A percentile compares a stretch with the other conserved stretches of the same genome.
These are phyloP conservation scores for Hordeum marinum DNA, from an alignment of 176 grass and related monocot species.

Conservation along the genomic window DNA sequence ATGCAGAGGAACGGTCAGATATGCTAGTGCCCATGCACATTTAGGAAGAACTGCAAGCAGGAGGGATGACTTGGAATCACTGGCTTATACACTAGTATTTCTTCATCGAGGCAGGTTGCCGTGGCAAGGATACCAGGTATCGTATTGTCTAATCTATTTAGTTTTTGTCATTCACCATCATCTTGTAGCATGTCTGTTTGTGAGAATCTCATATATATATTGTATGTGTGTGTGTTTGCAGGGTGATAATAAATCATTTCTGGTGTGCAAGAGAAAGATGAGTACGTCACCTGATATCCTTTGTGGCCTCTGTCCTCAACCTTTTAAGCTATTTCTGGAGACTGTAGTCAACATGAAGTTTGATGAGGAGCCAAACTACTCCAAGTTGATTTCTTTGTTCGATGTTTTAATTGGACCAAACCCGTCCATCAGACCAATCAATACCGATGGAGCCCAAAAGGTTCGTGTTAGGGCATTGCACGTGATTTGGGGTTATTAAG, in stretches of 20 bases:
- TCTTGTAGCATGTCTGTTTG: conserved; percentile 1
- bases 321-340: conserved; percentile 78
- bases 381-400: conserved; percentile 84
- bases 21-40: conserved; percentile 88
- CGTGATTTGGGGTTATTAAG: neutral
- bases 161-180: neutral
- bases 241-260: conserved; percentile 93
- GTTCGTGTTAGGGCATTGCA: conserved; percentile 26
- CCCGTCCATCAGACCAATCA: conserved; percentile 76
- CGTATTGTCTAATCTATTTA: conserved; percentile 8
- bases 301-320: conserved; percentile 69
- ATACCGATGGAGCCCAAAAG: conserved; percentile 84
- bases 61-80: conserved; percentile 86
- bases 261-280: conserved; percentile 98
- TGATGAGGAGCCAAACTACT: conserved; percentile 89
- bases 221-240: conserved; percentile 11
- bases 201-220: neutral
- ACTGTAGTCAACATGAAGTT: conserved; percentile 87
- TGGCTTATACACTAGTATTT: conserved; percentile 87
- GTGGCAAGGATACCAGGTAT: conserved; percentile 92
- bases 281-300: conserved; percentile 64
- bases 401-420: conserved; percentile 73
- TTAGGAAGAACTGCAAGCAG: conserved; percentile 90
- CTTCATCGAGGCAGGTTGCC: conserved; percentile 83
- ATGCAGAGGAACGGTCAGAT: conserved; percentile 80